Percentiles rank a stretch among this genome's conserved stretches.
These are phyloP conservation scores for Nannochloropsis granulata DNA, from an alignment of 108 stramenopile species.

Conservation along the genomic window DNA sequence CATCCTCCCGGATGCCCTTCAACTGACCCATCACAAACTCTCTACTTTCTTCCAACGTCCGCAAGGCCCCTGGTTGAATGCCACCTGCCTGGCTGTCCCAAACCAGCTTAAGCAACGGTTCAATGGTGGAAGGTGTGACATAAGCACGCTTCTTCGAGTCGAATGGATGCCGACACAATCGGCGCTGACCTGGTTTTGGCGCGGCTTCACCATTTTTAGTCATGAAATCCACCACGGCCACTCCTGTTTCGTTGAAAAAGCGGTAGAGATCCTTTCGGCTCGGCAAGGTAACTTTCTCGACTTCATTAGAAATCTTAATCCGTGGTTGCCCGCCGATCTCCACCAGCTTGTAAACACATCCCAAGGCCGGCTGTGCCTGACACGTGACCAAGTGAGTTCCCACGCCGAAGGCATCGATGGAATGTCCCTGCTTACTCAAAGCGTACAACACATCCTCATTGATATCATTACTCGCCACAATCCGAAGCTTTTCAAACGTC, in stretches of 20 bases:
- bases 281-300: constrained; percentile 45
- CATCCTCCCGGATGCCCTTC: constrained; percentile 49
- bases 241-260: constrained; percentile 51
- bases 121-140: constrained; percentile 61
- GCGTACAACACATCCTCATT: constrained; percentile 70
- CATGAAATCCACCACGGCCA: constrained; percentile 71
- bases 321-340: constrained; percentile 57
- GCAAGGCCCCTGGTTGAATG: constrained; percentile 5
- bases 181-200: constrained; percentile 44
- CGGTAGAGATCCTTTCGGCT: constrained; percentile 59
- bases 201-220: constrained; percentile 42
- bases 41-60: not conserved
- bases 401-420: constrained; percentile 90
- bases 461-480: constrained; percentile 93
- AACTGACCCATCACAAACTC: not conserved
- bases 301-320: constrained; percentile 80
- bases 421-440: constrained; percentile 61
- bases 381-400: constrained; percentile 97
- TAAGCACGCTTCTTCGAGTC: constrained; percentile 52
- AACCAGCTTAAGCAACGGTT: constrained; percentile 56
- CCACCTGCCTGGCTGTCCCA: constrained; percentile 52
- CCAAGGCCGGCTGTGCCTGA: constrained; percentile 94
- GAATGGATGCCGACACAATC: constrained; percentile 82
- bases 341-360: constrained; percentile 91
- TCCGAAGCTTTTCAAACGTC: constrained; percentile 53